phyloP scores from a whole-genome alignment of 2,329 filamentous ascomycete genomes.

The Colletotrichum sojae region DNA sequence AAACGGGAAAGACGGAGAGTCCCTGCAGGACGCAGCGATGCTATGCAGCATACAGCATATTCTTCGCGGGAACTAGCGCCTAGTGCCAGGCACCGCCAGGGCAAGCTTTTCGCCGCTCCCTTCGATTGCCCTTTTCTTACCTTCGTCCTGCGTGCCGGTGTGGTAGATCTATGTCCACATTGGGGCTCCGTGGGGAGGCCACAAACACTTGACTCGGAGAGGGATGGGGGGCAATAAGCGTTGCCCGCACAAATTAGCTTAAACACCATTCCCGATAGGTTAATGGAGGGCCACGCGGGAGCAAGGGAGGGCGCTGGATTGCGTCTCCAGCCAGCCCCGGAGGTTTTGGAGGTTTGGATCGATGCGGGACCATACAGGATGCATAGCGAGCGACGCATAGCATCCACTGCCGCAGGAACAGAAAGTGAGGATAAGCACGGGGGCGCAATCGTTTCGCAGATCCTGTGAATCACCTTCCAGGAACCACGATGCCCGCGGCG shows the following conservation, averaged over 20 bases:
- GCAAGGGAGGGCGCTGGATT: not conserved
- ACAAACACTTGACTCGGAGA: slow-evolving; percentile 13
- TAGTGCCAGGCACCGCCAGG: slow-evolving; percentile 38
- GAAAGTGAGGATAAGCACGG: too few species aligned
- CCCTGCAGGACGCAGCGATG: slow-evolving; percentile 35
- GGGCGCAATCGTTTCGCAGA: slow-evolving; percentile 28
- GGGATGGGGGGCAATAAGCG: not conserved
- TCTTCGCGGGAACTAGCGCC: slow-evolving; percentile 29
- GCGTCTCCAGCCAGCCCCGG: not conserved
- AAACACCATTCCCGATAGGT: slow-evolving; percentile 13
- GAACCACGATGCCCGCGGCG: not conserved
- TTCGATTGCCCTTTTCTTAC: slow-evolving; percentile 1
- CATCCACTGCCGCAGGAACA: too few species aligned
- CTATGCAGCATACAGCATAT: slow-evolving; percentile 3
- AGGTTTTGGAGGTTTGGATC: not conserved
- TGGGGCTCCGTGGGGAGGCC: not conserved
- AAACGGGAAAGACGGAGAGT: not conserved
- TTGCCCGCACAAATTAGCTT: slow-evolving; percentile 1
- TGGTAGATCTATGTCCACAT: slow-evolving; percentile 2
- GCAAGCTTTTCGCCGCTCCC: slow-evolving; percentile 30
- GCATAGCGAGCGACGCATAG: too few species aligned
- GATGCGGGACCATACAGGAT: too few species aligned
- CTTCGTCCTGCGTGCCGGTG: not conserved
- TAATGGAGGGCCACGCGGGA: slow-evolving; percentile 1
- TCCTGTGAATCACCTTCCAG: slow-evolving; percentile 6